Base-by-base conservation (phyloP, 2,329 filamentous ascomycete genomes). In the Colletotrichum tropicale region DNA sequence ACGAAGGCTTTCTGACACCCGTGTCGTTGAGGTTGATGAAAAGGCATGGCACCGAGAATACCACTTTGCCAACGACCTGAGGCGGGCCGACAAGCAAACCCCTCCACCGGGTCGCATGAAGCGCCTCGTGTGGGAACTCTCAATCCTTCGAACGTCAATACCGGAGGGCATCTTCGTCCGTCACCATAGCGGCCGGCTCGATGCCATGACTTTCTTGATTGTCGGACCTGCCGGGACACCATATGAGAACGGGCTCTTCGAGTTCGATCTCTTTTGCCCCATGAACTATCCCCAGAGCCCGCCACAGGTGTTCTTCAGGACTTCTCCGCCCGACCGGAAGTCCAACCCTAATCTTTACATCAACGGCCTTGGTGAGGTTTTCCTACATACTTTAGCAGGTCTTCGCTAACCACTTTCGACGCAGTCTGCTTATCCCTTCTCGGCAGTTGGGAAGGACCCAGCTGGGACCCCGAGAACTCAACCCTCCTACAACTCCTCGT, bases 201-300 rank as follows among this genome's bases (percentile, higher is more conserved):
- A 91, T 77, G 76, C 88, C n/a, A 85, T 91, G 81, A 90, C 89
- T 78, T 80, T 85, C 24, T 71, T 89, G 28, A 89, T 91, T 64
- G 81, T 88, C 24, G 89, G 89, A 0, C 88, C 89, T 1, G 78
- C 78, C 6, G 87, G 81, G 16, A 90, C 88, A 8, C 89, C 89
- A 16, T 91, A 91, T 79, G 88, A 88, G 77, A 83, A 88, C 56
- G 89, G 89, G 0, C 78, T 91, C 5, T 91, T 90, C 78, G 89
- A 91, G 76, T 91, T 91, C 73, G 89, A 91, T 77, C 77, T 91
- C 36, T 86, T 85, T 38, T 89, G 87, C 66, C 79, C 80, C 9
- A 15, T 34, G 0, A 77, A 83, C 0, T 91, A 88, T 71, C 89
- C 89, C 0, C 76, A 80, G 2, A 68, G 32, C 1, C 86, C 88